Conservation (phyloP, 129 eudicot species). For the Lactuca saligna region DNA sequence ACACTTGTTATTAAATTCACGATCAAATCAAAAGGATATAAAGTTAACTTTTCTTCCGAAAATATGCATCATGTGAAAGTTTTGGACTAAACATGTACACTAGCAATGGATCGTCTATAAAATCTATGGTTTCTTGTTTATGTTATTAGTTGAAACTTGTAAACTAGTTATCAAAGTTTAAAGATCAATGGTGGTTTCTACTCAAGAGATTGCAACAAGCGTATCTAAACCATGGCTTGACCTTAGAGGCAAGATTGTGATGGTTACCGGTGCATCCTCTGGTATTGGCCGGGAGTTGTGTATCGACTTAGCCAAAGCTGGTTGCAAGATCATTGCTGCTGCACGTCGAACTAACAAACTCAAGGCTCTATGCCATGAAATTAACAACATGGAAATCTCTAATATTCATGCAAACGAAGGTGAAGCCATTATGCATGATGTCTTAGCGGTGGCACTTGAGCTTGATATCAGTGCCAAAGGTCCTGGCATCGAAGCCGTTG, state of each 20-base stretch:
- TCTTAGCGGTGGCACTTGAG: slow-evolving; percentile 48
- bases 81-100: too few relatives aligned
- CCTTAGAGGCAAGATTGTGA: background rate
- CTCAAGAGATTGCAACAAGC: background rate
- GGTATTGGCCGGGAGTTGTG: slow-evolving; percentile 21
- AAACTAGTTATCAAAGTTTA: background rate
- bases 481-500: slow-evolving; percentile 37
- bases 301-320: slow-evolving; percentile 20
- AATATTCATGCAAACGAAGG: background rate
- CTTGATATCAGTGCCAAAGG: slow-evolving; percentile 45
- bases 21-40: too few relatives aligned
- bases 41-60: too few relatives aligned
- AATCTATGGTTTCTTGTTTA: too few relatives aligned
- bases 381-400: too few relatives aligned
- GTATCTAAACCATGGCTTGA: slow-evolving; percentile 8
- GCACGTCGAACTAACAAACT: slow-evolving; percentile 23
- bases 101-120: too few relatives aligned
- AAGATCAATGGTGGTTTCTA: background rate
- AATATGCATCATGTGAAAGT: too few relatives aligned
- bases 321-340: slow-evolving; percentile 23
- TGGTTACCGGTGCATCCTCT: slow-evolving; percentile 26
- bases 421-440: background rate
- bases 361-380: slow-evolving; percentile 1
- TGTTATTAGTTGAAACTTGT: too few relatives aligned
- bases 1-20: too few relatives aligned